A percentile compares a stretch with the other conserved stretches of the same genome.
Evolutionary conservation across 2,329 filamentous ascomycete genomes (phyloP).

Genomic region (Mariannaea sp.): DNA sequence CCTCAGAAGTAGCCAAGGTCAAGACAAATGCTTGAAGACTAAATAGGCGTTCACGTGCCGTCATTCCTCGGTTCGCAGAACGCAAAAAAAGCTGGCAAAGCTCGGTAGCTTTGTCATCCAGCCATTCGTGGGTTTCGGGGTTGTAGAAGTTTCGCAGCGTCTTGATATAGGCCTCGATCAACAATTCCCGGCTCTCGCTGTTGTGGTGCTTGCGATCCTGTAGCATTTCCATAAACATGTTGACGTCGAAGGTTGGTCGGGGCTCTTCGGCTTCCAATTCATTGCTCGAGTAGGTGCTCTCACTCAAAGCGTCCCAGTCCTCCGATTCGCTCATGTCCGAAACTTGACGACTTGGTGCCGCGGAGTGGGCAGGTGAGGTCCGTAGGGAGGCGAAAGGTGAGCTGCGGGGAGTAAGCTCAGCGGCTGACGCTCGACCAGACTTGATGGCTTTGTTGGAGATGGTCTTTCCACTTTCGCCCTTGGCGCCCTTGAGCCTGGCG

Average conservation of each 20-base stretch:
- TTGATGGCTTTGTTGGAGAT: slow-evolving; percentile 69
- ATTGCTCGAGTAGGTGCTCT: slow-evolving; percentile 50
- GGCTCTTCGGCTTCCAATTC: slow-evolving; percentile 63
- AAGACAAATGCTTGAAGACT: slow-evolving; percentile 75
- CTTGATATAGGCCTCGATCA: slow-evolving; percentile 42
- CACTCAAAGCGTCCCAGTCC: slow-evolving; percentile 52
- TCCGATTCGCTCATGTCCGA: slow-evolving; percentile 66
- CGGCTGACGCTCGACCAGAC: slow-evolving; percentile 62
- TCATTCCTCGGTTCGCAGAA: slow-evolving; percentile 71
- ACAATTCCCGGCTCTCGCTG: slow-evolving; percentile 66
- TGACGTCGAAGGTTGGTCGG: slow-evolving; percentile 63
- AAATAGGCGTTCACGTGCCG: slow-evolving; percentile 69
- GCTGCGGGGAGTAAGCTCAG: slow-evolving; percentile 56
- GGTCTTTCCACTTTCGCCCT: slow-evolving; percentile 59
- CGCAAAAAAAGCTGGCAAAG: slow-evolving; percentile 69
- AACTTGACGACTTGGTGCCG: slow-evolving; percentile 63
- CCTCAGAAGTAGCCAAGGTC: slow-evolving; percentile 71
- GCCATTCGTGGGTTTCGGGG: slow-evolving; percentile 48
- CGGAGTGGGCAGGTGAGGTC: slow-evolving; percentile 63
- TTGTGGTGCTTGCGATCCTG: slow-evolving; percentile 78
- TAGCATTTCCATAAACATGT: slow-evolving; percentile 71
- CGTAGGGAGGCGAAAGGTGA: slow-evolving; percentile 63
- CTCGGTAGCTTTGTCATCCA: slow-evolving; percentile 59
- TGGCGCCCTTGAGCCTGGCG: slow-evolving; percentile 65
- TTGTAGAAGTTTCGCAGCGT: slow-evolving; percentile 59